Evolutionary conservation across 768 basidiomycete species (phyloP).

Genomic region (Mrakia hoshinonis): DNA sequence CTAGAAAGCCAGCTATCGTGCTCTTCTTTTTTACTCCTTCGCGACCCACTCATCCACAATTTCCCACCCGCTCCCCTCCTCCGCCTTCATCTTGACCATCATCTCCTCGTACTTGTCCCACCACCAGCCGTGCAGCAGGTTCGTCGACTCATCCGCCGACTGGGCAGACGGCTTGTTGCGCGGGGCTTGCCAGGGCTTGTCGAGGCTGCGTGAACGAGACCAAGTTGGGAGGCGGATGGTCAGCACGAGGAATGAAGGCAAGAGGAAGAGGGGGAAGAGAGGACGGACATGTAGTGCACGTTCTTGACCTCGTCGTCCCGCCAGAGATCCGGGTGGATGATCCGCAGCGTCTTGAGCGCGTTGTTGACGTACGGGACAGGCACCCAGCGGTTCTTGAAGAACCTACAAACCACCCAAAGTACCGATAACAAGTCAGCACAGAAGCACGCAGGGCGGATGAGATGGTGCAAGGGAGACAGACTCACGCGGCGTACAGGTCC

Average conservation of each 20-base stretch:
- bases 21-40: not conserved
- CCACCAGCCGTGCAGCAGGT: slow-evolving; percentile 58
- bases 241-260: not conserved
- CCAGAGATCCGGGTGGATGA: slow-evolving; percentile 69
- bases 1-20: not conserved
- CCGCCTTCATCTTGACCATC: slow-evolving; percentile 25
- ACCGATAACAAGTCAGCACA: too few relatives aligned
- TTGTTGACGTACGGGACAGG: slow-evolving; percentile 83
- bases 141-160: slow-evolving; percentile 50
- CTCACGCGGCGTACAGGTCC: slow-evolving; percentile 60
- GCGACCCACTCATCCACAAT: slow-evolving; percentile 29
- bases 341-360: slow-evolving; percentile 75
- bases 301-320: slow-evolving; percentile 74
- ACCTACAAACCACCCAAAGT: slow-evolving; percentile 8
- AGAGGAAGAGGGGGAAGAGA: not conserved
- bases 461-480: too few relatives aligned
- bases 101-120: slow-evolving; percentile 58
- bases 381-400: slow-evolving; percentile 50
- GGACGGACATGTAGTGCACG: slow-evolving; percentile 63
- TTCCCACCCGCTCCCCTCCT: slow-evolving; percentile 25
- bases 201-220: slow-evolving; percentile 35
- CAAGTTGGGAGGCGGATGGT: not conserved
- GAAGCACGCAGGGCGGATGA: too few relatives aligned
- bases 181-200: slow-evolving; percentile 74
- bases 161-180: slow-evolving; percentile 42